A percentile compares a stretch with the other conserved stretches of the same genome.
Conservation (phyloP, 768 basidiomycete species). For the Royoungia palumana region DNA sequence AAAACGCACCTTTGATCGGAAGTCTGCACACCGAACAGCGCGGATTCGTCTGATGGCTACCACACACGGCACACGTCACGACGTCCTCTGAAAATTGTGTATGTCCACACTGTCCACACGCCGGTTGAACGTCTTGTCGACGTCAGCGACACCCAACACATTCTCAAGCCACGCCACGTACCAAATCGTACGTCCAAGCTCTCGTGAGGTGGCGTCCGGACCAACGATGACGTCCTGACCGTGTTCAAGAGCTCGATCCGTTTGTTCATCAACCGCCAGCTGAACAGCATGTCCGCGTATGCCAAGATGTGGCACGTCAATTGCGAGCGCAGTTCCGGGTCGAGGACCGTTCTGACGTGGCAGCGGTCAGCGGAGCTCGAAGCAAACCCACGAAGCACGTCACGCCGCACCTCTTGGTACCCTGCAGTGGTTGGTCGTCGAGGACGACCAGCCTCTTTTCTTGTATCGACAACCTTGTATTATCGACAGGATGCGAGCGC, state of each 20-base stretch:
- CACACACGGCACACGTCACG: slow-evolving; percentile 43
- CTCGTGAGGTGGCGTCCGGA: slow-evolving; percentile 18
- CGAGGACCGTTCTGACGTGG: slow-evolving; percentile 7
- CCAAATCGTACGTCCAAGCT: slow-evolving; percentile 38
- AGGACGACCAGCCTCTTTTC: slow-evolving; percentile 41
- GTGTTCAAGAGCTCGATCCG: slow-evolving; percentile 71
- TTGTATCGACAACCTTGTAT: slow-evolving; percentile 25
- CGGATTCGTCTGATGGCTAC: slow-evolving; percentile 41
- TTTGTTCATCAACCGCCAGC: slow-evolving; percentile 71
- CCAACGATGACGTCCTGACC: slow-evolving; percentile 37
- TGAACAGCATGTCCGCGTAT: slow-evolving; percentile 72
- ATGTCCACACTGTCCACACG: slow-evolving; percentile 45
- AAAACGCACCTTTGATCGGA: slow-evolving; percentile 61
- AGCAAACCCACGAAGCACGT: background rate
- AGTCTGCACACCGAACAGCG: slow-evolving; percentile 73
- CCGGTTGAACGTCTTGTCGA: slow-evolving; percentile 42
- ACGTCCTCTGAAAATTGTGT: slow-evolving; percentile 32
- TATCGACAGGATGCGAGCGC: slow-evolving; percentile 40
- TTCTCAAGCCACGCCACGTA: background rate
- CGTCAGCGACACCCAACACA: background rate
- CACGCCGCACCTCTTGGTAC: slow-evolving; percentile 10
- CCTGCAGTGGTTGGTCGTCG: slow-evolving; percentile 23
- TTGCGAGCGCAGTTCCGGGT: slow-evolving; percentile 37
- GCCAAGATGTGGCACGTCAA: slow-evolving; percentile 54
- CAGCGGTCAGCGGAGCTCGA: background rate